A percentile compares a stretch with the other conserved stretches of the same genome.
phyloP scores from a whole-genome alignment of 768 basidiomycete genomes.

The Termitomyces sp. region DNA sequence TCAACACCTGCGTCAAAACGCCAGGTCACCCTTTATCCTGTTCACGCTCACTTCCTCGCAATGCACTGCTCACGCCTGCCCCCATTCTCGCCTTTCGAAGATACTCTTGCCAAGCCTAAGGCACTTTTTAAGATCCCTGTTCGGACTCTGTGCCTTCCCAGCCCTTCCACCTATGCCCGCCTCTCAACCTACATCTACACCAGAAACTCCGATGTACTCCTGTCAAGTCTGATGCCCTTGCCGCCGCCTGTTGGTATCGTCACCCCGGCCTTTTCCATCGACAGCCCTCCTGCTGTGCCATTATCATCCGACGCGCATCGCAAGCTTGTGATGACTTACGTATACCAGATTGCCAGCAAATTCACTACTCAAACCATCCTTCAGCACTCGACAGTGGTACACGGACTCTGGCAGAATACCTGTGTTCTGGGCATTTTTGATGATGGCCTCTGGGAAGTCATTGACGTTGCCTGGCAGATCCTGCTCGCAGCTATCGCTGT shows the following conservation, averaged over 20 bases:
- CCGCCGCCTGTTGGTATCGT: constrained; percentile 25
- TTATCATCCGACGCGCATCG: constrained; percentile 1
- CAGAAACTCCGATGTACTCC: constrained; percentile 44
- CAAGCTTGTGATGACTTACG: constrained; percentile 20
- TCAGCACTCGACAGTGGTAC: constrained; percentile 44
- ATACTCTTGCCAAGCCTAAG: constrained; percentile 21
- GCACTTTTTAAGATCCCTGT: constrained; percentile 44
- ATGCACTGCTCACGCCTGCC: constrained; percentile 65
- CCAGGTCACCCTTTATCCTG: constrained; percentile 52
- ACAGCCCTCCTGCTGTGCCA: background rate
- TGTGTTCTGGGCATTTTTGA: constrained; percentile 68
- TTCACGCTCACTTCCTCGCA: constrained; percentile 67
- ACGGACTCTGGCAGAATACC: constrained; percentile 70
- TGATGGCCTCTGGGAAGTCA: constrained; percentile 56
- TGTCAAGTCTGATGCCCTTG: constrained; percentile 45
- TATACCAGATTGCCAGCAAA: constrained; percentile 30
- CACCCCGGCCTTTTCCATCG: background rate
- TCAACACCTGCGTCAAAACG: constrained; percentile 13
- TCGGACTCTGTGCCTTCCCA: constrained; percentile 57
- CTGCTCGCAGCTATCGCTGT: constrained; percentile 56
- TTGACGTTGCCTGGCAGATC: constrained; percentile 67
- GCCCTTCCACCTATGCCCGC: constrained; percentile 53
- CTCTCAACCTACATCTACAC: constrained; percentile 67
- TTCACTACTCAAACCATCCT: constrained; percentile 46
- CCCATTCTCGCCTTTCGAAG: constrained; percentile 32